These are phyloP conservation scores for Mycocentrospora acerina DNA, from an alignment of 2,329 filamentous ascomycete genomes.

Conservation along the genomic window DNA sequence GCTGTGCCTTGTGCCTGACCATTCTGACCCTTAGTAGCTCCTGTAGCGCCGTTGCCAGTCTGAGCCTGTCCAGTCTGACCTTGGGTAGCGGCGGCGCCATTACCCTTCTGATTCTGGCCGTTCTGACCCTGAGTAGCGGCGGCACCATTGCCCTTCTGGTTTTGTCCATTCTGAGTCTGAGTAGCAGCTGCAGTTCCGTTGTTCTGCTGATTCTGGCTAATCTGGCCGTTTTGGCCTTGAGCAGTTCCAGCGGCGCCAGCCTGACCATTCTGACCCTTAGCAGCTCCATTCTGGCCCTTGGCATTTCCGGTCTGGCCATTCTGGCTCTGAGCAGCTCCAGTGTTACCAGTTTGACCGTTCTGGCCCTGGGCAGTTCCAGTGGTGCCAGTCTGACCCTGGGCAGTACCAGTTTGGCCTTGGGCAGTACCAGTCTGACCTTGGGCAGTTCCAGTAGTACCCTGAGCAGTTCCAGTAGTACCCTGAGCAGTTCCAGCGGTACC, in stretches of 20 bases:
- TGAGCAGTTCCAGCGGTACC: conserved; percentile 1
- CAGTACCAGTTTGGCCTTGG: background rate
- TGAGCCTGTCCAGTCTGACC: background rate
- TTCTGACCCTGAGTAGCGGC: background rate
- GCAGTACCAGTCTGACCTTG: background rate
- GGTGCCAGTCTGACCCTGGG: background rate
- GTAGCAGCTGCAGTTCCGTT: no score
- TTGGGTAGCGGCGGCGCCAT: background rate
- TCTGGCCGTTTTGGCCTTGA: no score
- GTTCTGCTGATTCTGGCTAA: no score
- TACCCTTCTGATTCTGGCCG: conserved; percentile 2
- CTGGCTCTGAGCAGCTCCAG: background rate
- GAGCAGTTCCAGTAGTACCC: conserved; percentile 1
- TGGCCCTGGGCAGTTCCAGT: conserved; percentile 1
- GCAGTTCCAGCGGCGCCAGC: no score
- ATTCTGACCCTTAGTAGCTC: no score
- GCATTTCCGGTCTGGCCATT: background rate
- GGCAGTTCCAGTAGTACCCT: conserved; percentile 1
- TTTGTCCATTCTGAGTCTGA: background rate
- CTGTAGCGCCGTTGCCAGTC: no score
- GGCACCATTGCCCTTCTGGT: no score
- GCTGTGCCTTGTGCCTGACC: no score
- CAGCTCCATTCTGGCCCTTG: no score
- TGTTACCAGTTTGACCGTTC: background rate
- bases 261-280: no score